Percentiles rank a stretch among this genome's conserved stretches.
Evolutionary conservation across 129 eudicot species (phyloP).

Genomic region (Artemisia argyi): DNA sequence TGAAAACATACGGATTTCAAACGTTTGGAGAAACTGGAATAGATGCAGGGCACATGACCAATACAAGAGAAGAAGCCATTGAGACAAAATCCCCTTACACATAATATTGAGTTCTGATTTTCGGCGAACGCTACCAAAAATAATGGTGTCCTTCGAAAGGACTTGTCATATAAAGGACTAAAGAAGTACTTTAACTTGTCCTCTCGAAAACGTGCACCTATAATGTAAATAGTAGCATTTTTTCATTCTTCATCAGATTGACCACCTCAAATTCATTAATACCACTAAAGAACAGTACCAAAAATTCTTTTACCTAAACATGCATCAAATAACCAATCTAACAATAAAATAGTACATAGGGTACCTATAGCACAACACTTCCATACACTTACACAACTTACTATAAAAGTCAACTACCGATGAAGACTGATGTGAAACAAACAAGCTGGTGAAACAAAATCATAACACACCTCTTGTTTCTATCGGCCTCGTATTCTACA

Average conservation of each 20-base stretch:
- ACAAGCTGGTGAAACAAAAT: not conserved
- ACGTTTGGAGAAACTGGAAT: not conserved
- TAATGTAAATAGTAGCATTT: not conserved
- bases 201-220: not conserved
- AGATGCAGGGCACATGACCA: not conserved
- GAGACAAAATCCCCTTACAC: not conserved
- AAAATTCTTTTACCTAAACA: not conserved
- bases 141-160: not conserved
- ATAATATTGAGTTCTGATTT: not conserved
- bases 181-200: not conserved
- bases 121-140: not conserved
- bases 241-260: not conserved
- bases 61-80: not conserved
- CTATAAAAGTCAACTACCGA: not conserved
- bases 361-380: too few relatives aligned
- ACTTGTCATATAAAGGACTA: not conserved
- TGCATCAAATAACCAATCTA: too few relatives aligned
- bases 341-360: not conserved
- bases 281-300: not conserved
- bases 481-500: too few relatives aligned
- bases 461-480: too few relatives aligned
- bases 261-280: conserved; percentile 1
- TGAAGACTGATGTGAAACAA: not conserved
- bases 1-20: not conserved
- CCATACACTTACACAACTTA: too few relatives aligned